phyloP scores from a whole-genome alignment of 2,329 filamentous ascomycete genomes.

The Mycogone perniciosa region DNA sequence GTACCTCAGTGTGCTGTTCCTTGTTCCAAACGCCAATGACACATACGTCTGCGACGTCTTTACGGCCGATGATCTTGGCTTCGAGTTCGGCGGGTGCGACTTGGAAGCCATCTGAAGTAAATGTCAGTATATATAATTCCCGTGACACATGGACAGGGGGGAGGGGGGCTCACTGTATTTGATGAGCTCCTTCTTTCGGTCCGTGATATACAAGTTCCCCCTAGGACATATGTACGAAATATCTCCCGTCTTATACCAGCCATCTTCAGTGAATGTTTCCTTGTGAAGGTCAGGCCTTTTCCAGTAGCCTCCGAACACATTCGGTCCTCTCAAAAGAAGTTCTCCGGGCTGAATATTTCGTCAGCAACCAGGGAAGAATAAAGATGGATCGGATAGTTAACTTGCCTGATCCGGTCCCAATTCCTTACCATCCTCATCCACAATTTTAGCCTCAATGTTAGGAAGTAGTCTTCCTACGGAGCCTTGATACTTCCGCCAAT shows the following conservation, averaged over 20 bases:
- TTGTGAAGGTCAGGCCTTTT: constrained; percentile 65
- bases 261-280: constrained; percentile 66
- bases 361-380: constrained; percentile 17
- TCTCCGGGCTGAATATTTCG: constrained; percentile 45
- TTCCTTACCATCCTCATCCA: constrained; percentile 53
- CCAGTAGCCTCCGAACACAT: constrained; percentile 72
- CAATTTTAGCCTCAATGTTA: constrained; percentile 76
- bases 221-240: constrained; percentile 71
- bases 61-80: constrained; percentile 37
- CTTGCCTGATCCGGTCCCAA: constrained; percentile 46
- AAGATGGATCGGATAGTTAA: background rate
- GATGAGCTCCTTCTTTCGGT: constrained; percentile 67
- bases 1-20: constrained; percentile 59
- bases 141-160: constrained; percentile 10
- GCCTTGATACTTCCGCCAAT: constrained; percentile 72
- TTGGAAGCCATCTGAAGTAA: constrained; percentile 54
- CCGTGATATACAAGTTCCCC: constrained; percentile 85
- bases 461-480: constrained; percentile 72
- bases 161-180: constrained; percentile 39
- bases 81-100: constrained; percentile 64
- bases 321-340: constrained; percentile 71
- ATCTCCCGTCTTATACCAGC: constrained; percentile 88
- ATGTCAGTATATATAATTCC: background rate
- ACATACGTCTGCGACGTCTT: constrained; percentile 51
- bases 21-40: constrained; percentile 56